A percentile compares a stretch with the other conserved stretches of the same genome.
These are phyloP conservation scores for Penicillium coprophilum DNA, from an alignment of 495 filamentous ascomycete species.

Conservation along the genomic window DNA sequence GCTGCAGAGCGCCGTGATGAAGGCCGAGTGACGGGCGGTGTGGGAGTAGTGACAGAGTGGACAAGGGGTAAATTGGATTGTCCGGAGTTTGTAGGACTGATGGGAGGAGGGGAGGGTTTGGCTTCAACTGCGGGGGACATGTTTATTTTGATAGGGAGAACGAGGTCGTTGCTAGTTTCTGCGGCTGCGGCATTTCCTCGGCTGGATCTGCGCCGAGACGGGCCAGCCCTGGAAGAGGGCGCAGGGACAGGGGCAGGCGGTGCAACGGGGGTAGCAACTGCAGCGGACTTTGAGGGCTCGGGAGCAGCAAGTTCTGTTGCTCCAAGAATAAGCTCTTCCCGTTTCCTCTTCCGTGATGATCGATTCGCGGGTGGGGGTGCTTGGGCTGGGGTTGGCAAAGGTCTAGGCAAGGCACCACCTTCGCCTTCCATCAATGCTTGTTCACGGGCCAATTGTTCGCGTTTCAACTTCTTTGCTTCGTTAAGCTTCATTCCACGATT, in stretches of 20 bases:
- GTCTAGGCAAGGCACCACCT: constrained; percentile 12
- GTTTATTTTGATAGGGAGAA: constrained; percentile 15
- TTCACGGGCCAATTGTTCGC: constrained; percentile 61
- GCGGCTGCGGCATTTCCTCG: constrained; percentile 48
- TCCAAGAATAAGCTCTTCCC: constrained; percentile 18
- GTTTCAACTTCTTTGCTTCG: constrained; percentile 88
- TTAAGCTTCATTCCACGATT: constrained; percentile 91
- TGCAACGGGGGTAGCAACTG: constrained; percentile 4
- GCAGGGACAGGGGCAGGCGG: neutral
- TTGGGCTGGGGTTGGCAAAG: constrained; percentile 14
- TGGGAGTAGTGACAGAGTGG: constrained; percentile 27
- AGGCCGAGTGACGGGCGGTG: constrained; percentile 41
- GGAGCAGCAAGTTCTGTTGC: neutral
- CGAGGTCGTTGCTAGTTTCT: constrained; percentile 29
- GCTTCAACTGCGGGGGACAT: constrained; percentile 19
- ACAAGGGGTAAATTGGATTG: constrained; percentile 23
- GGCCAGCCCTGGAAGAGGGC: neutral
- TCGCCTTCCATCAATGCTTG: constrained; percentile 56
- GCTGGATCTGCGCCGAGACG: constrained; percentile 24
- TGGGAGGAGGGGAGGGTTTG: constrained; percentile 24
- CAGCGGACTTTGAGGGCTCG: neutral
- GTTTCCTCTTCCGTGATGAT: constrained; percentile 32
- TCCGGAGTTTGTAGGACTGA: constrained; percentile 33
- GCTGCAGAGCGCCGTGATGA: constrained; percentile 47
- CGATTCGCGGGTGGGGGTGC: constrained; percentile 19